Base-by-base conservation (phyloP, 2,329 filamentous ascomycete species). In the Fusarium subglutinans region DNA sequence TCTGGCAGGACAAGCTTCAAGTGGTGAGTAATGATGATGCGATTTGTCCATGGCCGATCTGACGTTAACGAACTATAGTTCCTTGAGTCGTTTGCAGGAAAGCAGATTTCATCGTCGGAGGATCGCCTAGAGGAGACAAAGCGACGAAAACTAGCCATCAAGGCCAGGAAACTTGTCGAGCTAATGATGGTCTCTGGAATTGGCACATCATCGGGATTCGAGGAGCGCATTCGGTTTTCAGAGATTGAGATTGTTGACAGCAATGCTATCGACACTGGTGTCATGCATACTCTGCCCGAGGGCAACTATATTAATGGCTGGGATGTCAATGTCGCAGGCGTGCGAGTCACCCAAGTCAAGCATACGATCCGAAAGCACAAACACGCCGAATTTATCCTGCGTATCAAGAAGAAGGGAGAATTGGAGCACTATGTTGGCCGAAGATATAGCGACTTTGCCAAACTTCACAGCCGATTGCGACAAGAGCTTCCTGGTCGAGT, bases 111-210 rank as follows among this genome's bases (percentile, higher is more conserved):
- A 5, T 97, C 95, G 11, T 98, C 96, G 10, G 96, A 98, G 84
- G 96, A 99, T 81, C 91, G 96, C 8, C 86, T 98, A 37, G 96
- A 99, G 84, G 95, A 98, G 83, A 98, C 96, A 15, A 99, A 99
- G 86, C 90, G 96, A 66, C 89, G 92, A 74, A 99, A 99, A 83
- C 85, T 99, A 74, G 96, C 96, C 8, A 87, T 92, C 77, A 99
- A 99, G 88, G 94, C 94, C 54, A 92, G 96, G 82, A 99, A 99
- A 85, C 86, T 99, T 66, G 94, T 99, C 17, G 96, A 99, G 86
- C 87, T 99, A 70, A 99, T 99, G 96, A 98, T 99, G 95, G 96
- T 99, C 14, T 98, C 96, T 13, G 96, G 96, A 43, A 93, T 99
- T 66, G 94, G 94, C 40, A 99, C 96, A 2, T 95, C 96, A 8